Evolutionary conservation across 768 basidiomycete genomes (phyloP).

Genomic region (Phylloporus sp.): DNA sequence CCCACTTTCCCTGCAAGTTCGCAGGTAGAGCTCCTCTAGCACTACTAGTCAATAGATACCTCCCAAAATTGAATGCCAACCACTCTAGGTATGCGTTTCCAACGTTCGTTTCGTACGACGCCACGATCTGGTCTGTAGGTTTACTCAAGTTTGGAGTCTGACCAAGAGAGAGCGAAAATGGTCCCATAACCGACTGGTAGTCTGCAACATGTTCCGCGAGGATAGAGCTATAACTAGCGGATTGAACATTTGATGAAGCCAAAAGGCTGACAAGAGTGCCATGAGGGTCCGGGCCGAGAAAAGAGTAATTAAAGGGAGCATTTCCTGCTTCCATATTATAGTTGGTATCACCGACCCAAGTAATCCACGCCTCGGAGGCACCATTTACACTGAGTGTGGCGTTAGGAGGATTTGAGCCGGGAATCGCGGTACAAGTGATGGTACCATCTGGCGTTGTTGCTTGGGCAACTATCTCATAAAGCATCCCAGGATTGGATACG

Average conservation of each 20-base stretch:
- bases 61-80: constrained; percentile 68
- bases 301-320: constrained; percentile 52
- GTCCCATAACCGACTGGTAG: constrained; percentile 39
- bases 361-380: constrained; percentile 56
- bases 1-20: constrained; percentile 77
- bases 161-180: constrained; percentile 58
- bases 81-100: constrained; percentile 71
- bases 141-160: constrained; percentile 48
- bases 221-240: constrained; percentile 35
- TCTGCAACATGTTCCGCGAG: constrained; percentile 51
- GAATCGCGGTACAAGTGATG: constrained; percentile 31
- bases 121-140: constrained; percentile 56
- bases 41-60: constrained; percentile 62
- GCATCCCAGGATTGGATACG: constrained; percentile 55
- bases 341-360: constrained; percentile 73
- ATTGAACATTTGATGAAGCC: constrained; percentile 19
- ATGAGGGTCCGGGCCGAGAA: constrained; percentile 62
- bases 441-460: constrained; percentile 35
- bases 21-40: constrained; percentile 61
- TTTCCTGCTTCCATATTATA: constrained; percentile 63
- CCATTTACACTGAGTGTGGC: constrained; percentile 46
- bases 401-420: constrained; percentile 34
- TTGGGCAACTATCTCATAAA: constrained; percentile 61
- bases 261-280: constrained; percentile 38
- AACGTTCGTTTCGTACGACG: constrained; percentile 47